Evolutionary conservation across 2,329 filamentous ascomycete species (phyloP).

Genomic region (Microcyclosporella mali): DNA sequence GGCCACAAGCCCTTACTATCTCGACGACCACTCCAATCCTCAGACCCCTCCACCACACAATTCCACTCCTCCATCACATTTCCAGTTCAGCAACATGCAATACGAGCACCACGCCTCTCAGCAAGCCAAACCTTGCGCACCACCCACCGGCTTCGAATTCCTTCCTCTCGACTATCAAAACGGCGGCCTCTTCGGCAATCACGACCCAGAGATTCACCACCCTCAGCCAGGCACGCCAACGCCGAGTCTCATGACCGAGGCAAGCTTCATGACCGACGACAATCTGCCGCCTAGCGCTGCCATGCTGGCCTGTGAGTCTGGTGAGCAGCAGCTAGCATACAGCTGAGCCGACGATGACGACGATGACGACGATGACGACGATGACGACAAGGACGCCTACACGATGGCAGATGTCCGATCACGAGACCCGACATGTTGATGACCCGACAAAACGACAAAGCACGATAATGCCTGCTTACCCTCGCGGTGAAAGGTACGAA

Average conservation of each 20-base stretch:
- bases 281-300: constrained; percentile 1
- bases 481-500: no score
- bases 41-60: constrained; percentile 13
- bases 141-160: constrained; percentile 7
- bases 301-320: background rate
- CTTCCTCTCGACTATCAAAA: constrained; percentile 10
- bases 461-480: no score
- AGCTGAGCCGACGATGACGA: no score
- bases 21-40: constrained; percentile 12
- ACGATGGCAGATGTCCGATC: no score
- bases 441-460: no score
- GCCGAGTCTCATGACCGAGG: constrained; percentile 23
- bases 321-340: no score
- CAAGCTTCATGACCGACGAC: constrained; percentile 26
- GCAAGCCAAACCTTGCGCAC: background rate
- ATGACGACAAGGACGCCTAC: no score
- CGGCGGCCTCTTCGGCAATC: constrained; percentile 15
- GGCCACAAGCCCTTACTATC: constrained; percentile 19
- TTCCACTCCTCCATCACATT: background rate
- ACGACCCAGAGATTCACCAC: constrained; percentile 15
- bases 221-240: constrained; percentile 23
- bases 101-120: background rate
- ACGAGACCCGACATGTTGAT: no score
- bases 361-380: no score
- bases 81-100: constrained; percentile 6